A percentile compares a stretch with the other conserved stretches of the same genome.
These are phyloP conservation scores for Zarea fungicola DNA, from an alignment of 2,329 filamentous ascomycete genomes.

Conservation along the genomic window DNA sequence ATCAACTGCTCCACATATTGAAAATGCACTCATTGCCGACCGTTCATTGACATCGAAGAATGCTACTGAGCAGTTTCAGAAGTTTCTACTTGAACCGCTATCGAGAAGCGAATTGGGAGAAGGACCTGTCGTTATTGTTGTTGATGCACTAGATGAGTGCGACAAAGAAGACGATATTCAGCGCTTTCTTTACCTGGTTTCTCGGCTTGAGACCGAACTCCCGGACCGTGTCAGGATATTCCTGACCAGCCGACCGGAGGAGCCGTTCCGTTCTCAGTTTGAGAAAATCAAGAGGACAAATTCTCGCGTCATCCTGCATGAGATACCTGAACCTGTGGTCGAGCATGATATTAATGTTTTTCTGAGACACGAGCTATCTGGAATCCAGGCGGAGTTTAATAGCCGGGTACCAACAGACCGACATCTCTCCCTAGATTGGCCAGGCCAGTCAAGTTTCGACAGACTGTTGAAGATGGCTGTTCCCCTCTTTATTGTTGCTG, in stretches of 20 bases:
- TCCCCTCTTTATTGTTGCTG: constrained; percentile 19
- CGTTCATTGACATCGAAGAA: neutral
- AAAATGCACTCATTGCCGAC: neutral
- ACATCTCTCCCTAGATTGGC: constrained; percentile 25
- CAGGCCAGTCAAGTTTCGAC: constrained; percentile 9
- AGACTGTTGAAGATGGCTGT: constrained; percentile 7
- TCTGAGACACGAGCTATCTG: constrained; percentile 25
- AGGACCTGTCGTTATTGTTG: neutral
- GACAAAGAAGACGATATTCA: neutral
- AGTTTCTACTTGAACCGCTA: neutral
- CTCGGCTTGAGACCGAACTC: constrained; percentile 11
- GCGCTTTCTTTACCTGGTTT: constrained; percentile 5
- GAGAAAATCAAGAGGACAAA: constrained; percentile 21
- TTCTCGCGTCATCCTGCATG: constrained; percentile 31
- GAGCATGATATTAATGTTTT: constrained; percentile 32
- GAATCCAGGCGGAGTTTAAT: constrained; percentile 25
- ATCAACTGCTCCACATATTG: neutral
- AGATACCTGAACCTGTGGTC: constrained; percentile 26
- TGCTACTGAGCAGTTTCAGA: neutral
- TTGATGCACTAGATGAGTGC: constrained; percentile 12
- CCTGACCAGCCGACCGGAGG: constrained; percentile 38
- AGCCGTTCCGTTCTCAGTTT: constrained; percentile 34
- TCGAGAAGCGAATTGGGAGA: constrained; percentile 12
- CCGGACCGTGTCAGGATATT: constrained; percentile 29
- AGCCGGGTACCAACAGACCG: neutral